These are phyloP conservation scores for Otatea glauca DNA, from an alignment of 176 grass and related monocot genomes.

Conservation along the genomic window DNA sequence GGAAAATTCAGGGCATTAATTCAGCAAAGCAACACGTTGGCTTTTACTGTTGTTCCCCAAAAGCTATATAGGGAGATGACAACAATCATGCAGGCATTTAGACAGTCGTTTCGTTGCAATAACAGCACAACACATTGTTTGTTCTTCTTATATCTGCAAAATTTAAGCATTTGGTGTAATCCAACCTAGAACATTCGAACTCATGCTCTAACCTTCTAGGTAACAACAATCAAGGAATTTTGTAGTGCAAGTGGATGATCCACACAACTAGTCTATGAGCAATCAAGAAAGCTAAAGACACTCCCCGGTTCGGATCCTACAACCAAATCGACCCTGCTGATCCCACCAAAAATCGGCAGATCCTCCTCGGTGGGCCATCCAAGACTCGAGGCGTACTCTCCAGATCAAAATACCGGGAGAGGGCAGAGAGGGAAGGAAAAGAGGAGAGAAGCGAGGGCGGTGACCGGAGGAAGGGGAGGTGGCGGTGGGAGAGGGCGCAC, in stretches of 20 bases:
- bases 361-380: too few species aligned
- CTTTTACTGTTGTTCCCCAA: neutral
- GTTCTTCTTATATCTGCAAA: neutral
- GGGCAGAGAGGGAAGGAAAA: neutral
- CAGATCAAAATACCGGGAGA: too few species aligned
- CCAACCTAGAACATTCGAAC: neutral
- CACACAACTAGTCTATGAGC: neutral
- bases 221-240: neutral
- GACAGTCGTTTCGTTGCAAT: neutral
- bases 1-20: neutral
- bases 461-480: constrained; percentile 45
- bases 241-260: neutral
- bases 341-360: too few species aligned
- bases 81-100: neutral
- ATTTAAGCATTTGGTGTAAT: neutral
- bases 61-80: neutral
- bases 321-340: too few species aligned
- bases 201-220: neutral
- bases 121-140: neutral
- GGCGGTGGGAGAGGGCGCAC: constrained; percentile 43
- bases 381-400: too few species aligned
- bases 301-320: too few species aligned
- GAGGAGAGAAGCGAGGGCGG: neutral
- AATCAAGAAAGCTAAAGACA: neutral
- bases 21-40: neutral